phyloP scores from a whole-genome alignment of 345 rosid genomes.

The Salix purpurea region DNA sequence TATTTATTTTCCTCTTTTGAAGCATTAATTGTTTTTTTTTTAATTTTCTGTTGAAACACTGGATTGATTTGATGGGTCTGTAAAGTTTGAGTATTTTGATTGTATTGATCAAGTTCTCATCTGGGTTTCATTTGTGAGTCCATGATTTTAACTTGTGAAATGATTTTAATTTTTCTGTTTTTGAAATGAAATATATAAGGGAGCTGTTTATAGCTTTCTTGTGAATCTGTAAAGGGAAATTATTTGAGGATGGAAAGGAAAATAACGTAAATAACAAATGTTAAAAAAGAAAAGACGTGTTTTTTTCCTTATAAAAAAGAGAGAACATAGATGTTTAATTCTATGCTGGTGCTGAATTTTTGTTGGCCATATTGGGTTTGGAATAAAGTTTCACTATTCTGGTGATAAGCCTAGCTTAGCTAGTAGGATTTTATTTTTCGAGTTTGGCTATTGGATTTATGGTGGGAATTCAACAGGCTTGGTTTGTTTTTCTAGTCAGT shows the following conservation, averaged over 20 bases:
- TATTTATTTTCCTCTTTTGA: not conserved
- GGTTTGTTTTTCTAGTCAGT: not conserved
- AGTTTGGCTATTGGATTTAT: not conserved
- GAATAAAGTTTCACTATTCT: not conserved
- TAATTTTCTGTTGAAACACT: not conserved
- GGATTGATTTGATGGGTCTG: not conserved
- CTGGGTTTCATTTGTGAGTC: constrained; percentile 12
- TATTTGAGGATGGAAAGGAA: not conserved
- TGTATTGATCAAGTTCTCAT: constrained; percentile 5
- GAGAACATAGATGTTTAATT: not conserved
- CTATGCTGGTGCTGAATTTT: not conserved
- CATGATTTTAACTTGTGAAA: not conserved
- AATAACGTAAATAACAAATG: not conserved
- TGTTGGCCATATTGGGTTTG: not conserved
- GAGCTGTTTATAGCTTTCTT: not conserved
- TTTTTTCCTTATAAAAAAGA: not conserved
- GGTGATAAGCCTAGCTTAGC: not conserved
- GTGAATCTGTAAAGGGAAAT: not conserved
- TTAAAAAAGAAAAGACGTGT: not conserved
- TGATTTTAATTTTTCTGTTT: not conserved
- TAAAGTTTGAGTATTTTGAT: constrained; percentile 2
- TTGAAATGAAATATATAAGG: not conserved
- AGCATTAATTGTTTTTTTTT: not conserved
- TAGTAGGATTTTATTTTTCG: not conserved
- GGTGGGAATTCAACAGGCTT: not conserved